phyloP scores from a whole-genome alignment of 2,329 filamentous ascomycete genomes.

The Atkinsonella texensis region DNA sequence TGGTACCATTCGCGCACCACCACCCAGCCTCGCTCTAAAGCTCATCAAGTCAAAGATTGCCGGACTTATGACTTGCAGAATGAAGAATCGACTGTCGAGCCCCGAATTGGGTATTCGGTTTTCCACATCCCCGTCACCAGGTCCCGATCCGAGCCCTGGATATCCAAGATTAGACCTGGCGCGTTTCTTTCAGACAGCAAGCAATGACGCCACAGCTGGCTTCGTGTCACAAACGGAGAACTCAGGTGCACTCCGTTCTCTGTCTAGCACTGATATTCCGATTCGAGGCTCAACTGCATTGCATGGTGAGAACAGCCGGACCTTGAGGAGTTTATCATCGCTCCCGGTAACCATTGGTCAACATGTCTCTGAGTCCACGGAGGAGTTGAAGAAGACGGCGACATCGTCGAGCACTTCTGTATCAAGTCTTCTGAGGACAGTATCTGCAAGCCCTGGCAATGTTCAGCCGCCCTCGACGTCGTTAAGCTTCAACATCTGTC shows the following conservation, averaged over 20 bases:
- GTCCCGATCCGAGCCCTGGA: constrained; percentile 5
- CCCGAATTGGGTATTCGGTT: constrained; percentile 20
- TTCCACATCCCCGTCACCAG: constrained; percentile 8
- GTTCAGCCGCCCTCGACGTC: constrained; percentile 15
- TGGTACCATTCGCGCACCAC: neutral
- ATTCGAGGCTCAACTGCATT: neutral
- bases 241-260: neutral
- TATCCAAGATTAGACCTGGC: constrained; percentile 17
- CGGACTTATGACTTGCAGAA: constrained; percentile 7
- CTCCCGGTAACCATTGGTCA: neutral
- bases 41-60: constrained; percentile 2
- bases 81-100: constrained; percentile 16
- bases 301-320: neutral
- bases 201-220: neutral
- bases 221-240: neutral
- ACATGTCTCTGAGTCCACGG: neutral
- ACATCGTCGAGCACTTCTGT: neutral
- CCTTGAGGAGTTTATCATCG: neutral
- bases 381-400: neutral
- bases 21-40: neutral
- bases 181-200: constrained; percentile 15
- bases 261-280: neutral
- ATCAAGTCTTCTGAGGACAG: neutral
- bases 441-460: too few relatives aligned
- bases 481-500: constrained; percentile 19